Evolutionary conservation across 2,329 filamentous ascomycete species (phyloP).

Genomic region (Corniculantispora saksenae): DNA sequence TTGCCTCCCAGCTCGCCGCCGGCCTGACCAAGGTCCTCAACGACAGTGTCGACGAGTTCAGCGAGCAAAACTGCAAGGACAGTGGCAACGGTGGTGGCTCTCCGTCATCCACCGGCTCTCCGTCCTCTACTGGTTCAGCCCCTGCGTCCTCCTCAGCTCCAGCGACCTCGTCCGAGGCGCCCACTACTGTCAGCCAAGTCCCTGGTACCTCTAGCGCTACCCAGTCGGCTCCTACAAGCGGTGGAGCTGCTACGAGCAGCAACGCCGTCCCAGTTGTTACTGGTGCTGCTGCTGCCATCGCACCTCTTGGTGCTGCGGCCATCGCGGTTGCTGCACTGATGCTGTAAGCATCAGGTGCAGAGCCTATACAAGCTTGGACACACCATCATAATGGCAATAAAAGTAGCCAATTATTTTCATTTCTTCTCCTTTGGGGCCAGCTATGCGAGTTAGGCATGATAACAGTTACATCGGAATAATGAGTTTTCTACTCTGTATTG

Average conservation of each 20-base stretch:
- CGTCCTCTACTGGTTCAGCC: not conserved
- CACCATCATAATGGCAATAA: too few relatives aligned
- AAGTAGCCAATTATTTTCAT: too few relatives aligned
- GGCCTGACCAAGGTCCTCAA: conserved; percentile 24
- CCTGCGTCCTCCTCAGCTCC: not conserved
- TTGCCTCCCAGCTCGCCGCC: conserved; percentile 27
- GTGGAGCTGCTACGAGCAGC: not conserved
- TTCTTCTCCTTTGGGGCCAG: too few relatives aligned
- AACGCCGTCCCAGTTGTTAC: not conserved
- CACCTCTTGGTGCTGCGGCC: conserved; percentile 8
- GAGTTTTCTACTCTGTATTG: too few relatives aligned
- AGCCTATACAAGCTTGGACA: too few relatives aligned
- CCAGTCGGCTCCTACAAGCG: not conserved
- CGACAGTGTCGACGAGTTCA: conserved; percentile 24
- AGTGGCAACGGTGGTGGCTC: conserved; percentile 10
- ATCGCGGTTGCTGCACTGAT: conserved; percentile 10
- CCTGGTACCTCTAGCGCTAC: not conserved
- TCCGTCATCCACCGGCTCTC: not conserved
- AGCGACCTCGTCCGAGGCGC: not conserved
- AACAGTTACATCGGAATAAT: too few relatives aligned
- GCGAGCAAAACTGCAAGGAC: conserved; percentile 26
- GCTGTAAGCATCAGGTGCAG: not conserved
- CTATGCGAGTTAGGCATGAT: too few relatives aligned
- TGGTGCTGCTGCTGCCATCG: conserved; percentile 10
- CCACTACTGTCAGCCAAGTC: not conserved